phyloP scores from a whole-genome alignment of 208 protist genomes.

The Crithidia bombi region DNA sequence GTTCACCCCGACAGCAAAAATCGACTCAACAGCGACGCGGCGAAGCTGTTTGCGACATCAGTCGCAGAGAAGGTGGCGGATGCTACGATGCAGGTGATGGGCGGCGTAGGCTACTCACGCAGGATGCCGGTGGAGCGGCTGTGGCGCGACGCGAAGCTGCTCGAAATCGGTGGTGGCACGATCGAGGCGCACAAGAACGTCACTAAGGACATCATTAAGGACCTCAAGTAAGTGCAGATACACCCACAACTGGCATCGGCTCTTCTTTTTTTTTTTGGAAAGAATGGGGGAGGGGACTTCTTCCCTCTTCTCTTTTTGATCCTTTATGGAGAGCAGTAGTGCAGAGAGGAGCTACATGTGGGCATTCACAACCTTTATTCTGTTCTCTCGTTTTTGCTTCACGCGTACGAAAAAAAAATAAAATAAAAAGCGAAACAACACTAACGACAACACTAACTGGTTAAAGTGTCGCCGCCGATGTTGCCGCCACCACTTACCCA shows the following conservation, averaged over 20 bases:
- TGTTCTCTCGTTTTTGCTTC: too few relatives aligned
- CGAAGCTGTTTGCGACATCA: constrained; percentile 94
- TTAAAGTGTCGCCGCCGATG: too few relatives aligned
- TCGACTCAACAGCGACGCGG: constrained; percentile 90
- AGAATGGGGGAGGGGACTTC: too few relatives aligned
- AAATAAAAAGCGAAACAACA: too few relatives aligned
- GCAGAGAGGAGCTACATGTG: too few relatives aligned
- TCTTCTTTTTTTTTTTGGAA: constrained; percentile 20
- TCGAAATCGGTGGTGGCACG: constrained; percentile 91
- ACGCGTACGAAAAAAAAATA: too few relatives aligned
- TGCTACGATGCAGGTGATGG: constrained; percentile 94
- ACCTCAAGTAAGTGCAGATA: constrained; percentile 6
- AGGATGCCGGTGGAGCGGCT: constrained; percentile 96
- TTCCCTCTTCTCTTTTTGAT: constrained; percentile 15
- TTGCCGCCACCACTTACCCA: too few relatives aligned
- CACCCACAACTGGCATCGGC: background rate
- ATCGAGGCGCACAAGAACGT: constrained; percentile 88
- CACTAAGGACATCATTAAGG: constrained; percentile 67
- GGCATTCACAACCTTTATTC: too few relatives aligned
- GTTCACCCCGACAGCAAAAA: constrained; percentile 65
- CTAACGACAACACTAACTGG: too few relatives aligned
- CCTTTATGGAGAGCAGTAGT: too few relatives aligned
- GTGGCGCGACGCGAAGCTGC: constrained; percentile 96
- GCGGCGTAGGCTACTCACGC: constrained; percentile 96
- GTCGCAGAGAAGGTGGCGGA: constrained; percentile 94